phyloP scores from a whole-genome alignment of 2,329 filamentous ascomycete genomes.

The Paraphoma chrysanthemicola region DNA sequence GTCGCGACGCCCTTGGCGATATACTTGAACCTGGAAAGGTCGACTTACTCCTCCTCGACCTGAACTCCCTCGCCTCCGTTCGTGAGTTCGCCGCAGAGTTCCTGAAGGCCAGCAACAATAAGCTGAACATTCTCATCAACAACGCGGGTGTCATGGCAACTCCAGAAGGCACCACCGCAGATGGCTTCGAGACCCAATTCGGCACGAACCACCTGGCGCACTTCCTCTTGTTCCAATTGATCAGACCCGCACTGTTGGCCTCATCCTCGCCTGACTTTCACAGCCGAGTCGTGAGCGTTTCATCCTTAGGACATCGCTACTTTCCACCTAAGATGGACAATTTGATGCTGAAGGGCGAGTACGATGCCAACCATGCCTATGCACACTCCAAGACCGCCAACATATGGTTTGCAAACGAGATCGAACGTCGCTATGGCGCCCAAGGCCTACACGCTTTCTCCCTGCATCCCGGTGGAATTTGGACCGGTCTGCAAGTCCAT shows the following conservation, averaged over 20 bases:
- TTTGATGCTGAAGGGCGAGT: slow-evolving; percentile 49
- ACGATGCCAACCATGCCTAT: slow-evolving; percentile 53
- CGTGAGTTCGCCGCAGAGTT: slow-evolving; percentile 25
- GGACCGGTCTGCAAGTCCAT: slow-evolving; percentile 15
- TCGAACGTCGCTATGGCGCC: slow-evolving; percentile 57
- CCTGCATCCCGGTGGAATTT: slow-evolving; percentile 57
- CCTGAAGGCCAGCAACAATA: slow-evolving; percentile 18
- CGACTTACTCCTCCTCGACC: slow-evolving; percentile 31
- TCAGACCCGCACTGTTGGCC: slow-evolving; percentile 54
- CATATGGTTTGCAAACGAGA: slow-evolving; percentile 59
- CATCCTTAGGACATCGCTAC: slow-evolving; percentile 39
- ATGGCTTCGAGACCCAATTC: slow-evolving; percentile 59
- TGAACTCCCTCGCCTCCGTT: slow-evolving; percentile 24
- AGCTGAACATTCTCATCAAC: slow-evolving; percentile 25
- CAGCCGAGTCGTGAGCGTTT: slow-evolving; percentile 57
- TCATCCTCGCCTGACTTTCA: slow-evolving; percentile 44
- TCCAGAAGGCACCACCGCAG: slow-evolving; percentile 25
- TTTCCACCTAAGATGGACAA: slow-evolving; percentile 37
- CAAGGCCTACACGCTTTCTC: slow-evolving; percentile 53
- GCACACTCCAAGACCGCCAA: slow-evolving; percentile 60
- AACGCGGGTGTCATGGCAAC: slow-evolving; percentile 34
- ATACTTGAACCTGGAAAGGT: slow-evolving; percentile 28
- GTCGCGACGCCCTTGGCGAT: slow-evolving; percentile 24
- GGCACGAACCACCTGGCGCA: slow-evolving; percentile 62
- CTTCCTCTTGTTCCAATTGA: slow-evolving; percentile 61